Evolutionary conservation across 176 grass and related monocot genomes (phyloP).

Genomic region (Oryza glumipatula): DNA sequence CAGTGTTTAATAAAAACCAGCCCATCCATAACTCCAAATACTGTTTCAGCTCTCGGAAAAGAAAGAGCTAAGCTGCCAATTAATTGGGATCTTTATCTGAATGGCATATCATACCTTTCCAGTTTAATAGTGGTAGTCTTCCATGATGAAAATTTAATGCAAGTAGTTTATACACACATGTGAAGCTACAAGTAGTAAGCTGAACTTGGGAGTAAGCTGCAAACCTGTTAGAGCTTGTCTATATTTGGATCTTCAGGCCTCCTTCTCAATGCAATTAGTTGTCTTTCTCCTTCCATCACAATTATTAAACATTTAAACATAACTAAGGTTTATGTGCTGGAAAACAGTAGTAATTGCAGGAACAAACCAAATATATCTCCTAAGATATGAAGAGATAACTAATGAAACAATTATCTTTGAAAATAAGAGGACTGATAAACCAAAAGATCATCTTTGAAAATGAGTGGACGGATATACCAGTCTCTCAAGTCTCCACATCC

Average conservation of each 20-base stretch:
- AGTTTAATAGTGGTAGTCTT: background rate
- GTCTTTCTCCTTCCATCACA: constrained; percentile 27
- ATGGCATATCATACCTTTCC: background rate
- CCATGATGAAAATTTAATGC: background rate
- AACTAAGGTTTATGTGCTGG: constrained; percentile 34
- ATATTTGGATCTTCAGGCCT: constrained; percentile 20
- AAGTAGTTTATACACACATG: constrained; percentile 5
- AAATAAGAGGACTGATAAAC: constrained; percentile 1
- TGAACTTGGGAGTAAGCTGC: background rate
- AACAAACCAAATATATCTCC: constrained; percentile 20
- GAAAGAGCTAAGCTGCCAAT: constrained; percentile 30
- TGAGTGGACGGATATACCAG: background rate
- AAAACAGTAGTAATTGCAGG: constrained; percentile 20
- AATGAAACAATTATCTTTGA: background rate
- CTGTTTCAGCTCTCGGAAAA: constrained; percentile 40
- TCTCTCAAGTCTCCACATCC: constrained; percentile 13
- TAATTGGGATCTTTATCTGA: constrained; percentile 35
- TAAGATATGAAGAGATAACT: background rate
- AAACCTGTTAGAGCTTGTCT: constrained; percentile 40
- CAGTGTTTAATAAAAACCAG: constrained; percentile 39
- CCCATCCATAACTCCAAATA: constrained; percentile 49
- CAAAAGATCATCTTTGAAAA: background rate
- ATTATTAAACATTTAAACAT: constrained; percentile 31
- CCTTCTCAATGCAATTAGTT: constrained; percentile 35
- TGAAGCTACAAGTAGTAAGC: constrained; percentile 20